phyloP scores from a whole-genome alignment of 257 asterid species.

The Plantago ovata region DNA sequence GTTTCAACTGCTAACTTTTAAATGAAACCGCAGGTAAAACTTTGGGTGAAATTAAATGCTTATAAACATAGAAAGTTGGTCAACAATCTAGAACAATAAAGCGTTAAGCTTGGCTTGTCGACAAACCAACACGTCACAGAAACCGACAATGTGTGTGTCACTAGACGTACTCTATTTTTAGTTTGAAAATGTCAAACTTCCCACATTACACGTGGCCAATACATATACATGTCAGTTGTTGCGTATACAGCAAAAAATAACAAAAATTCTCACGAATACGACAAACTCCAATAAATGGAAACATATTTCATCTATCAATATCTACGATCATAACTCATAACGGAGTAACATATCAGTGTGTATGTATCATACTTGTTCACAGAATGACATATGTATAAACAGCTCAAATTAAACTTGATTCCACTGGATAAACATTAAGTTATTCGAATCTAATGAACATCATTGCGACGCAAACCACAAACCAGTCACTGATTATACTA shows the following conservation, averaged over 20 bases:
- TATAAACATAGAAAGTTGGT: too few species aligned
- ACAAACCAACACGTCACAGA: neutral
- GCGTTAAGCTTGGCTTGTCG: too few species aligned
- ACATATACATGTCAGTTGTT: constrained; percentile 9
- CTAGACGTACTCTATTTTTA: constrained; percentile 6
- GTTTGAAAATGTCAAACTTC: constrained; percentile 5
- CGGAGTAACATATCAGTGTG: neutral
- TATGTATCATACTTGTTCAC: neutral
- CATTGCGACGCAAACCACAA: too few species aligned
- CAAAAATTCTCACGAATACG: neutral
- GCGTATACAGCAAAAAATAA: neutral
- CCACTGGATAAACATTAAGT: neutral
- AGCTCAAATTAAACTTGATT: neutral
- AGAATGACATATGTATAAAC: neutral
- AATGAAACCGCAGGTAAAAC: neutral
- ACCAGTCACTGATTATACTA: too few species aligned
- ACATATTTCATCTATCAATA: neutral
- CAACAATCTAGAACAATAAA: too few species aligned
- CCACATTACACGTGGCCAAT: neutral
- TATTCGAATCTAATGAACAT: neutral
- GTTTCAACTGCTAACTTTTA: neutral
- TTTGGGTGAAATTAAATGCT: too few species aligned
- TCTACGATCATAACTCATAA: neutral
- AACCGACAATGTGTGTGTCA: constrained; percentile 1
- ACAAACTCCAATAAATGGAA: constrained; percentile 10